Evolutionary conservation across 768 basidiomycete species (phyloP).

Genomic region (Russula earlei): DNA sequence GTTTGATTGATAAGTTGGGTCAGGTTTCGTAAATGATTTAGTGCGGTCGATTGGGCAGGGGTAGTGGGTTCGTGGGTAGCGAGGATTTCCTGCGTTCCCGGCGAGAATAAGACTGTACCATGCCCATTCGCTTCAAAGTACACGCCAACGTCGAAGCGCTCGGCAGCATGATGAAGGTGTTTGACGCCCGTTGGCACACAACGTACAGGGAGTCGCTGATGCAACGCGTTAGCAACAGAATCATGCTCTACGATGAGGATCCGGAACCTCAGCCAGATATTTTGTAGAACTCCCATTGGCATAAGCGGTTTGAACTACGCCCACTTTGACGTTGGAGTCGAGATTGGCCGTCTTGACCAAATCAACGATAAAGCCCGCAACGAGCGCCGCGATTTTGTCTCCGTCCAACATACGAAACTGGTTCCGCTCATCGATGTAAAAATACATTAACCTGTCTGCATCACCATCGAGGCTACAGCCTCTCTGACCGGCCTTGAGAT

Average conservation of each 20-base stretch:
- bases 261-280: conserved; percentile 68
- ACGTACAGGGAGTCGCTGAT: conserved; percentile 81
- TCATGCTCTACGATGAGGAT: neutral
- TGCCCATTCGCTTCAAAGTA: conserved; percentile 99
- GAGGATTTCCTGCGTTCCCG: conserved; percentile 54
- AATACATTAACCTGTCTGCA: conserved; percentile 95
- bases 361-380: conserved; percentile 87
- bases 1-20: conserved; percentile 92
- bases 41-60: conserved; percentile 71
- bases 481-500: conserved; percentile 61
- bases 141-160: conserved; percentile 89
- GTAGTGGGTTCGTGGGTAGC: conserved; percentile 60
- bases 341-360: conserved; percentile 80
- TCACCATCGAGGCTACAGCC: conserved; percentile 96
- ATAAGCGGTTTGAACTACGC: conserved; percentile 97
- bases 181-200: conserved; percentile 97
- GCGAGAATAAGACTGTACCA: conserved; percentile 93
- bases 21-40: conserved; percentile 67
- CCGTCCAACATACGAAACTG: conserved; percentile 92
- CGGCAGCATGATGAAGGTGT: conserved; percentile 95
- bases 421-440: conserved; percentile 70
- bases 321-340: conserved; percentile 69
- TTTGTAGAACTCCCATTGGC: conserved; percentile 96
- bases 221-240: neutral
- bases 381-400: conserved; percentile 93